phyloP scores from a whole-genome alignment of 495 filamentous ascomycete species.

The Margaritispora aquatica region DNA sequence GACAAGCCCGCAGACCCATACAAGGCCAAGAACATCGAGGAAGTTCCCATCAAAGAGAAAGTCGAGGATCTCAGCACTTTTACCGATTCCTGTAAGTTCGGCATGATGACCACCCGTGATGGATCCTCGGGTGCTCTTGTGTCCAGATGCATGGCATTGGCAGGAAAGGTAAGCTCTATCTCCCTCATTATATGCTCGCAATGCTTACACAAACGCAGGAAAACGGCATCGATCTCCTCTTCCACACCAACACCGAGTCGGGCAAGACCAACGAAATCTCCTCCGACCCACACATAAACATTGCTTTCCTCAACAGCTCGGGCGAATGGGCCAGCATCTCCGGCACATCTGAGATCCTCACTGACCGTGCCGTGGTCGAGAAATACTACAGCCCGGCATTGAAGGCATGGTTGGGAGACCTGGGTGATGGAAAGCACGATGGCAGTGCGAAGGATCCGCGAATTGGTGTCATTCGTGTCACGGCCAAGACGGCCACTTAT shows the following conservation, averaged over 20 bases:
- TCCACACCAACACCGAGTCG: conserved; percentile 90
- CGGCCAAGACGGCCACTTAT: conserved; percentile 57
- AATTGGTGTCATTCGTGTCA: conserved; percentile 64
- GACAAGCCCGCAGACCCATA: conserved; percentile 67
- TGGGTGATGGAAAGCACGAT: conserved; percentile 83
- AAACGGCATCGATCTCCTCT: conserved; percentile 76
- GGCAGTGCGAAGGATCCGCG: conserved; percentile 76
- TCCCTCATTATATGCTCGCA: not conserved
- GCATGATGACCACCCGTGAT: conserved; percentile 66
- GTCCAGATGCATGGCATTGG: conserved; percentile 85
- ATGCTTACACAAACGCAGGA: conserved; percentile 43
- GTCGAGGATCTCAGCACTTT: conserved; percentile 69
- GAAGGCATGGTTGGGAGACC: conserved; percentile 85
- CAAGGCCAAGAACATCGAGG: conserved; percentile 62
- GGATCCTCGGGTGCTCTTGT: conserved; percentile 51
- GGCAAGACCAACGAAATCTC: conserved; percentile 84
- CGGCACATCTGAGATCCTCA: conserved; percentile 60
- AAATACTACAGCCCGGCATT: conserved; percentile 73
- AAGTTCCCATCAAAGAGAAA: conserved; percentile 65
- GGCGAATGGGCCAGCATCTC: conserved; percentile 76
- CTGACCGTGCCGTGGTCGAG: conserved; percentile 58
- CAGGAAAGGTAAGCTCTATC: conserved; percentile 58
- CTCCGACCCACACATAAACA: conserved; percentile 71
- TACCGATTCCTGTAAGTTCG: conserved; percentile 67
- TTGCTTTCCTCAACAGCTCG: conserved; percentile 72